phyloP scores from a whole-genome alignment of 2,329 filamentous ascomycete species.

The Tolypocladium cylindrosporum region DNA sequence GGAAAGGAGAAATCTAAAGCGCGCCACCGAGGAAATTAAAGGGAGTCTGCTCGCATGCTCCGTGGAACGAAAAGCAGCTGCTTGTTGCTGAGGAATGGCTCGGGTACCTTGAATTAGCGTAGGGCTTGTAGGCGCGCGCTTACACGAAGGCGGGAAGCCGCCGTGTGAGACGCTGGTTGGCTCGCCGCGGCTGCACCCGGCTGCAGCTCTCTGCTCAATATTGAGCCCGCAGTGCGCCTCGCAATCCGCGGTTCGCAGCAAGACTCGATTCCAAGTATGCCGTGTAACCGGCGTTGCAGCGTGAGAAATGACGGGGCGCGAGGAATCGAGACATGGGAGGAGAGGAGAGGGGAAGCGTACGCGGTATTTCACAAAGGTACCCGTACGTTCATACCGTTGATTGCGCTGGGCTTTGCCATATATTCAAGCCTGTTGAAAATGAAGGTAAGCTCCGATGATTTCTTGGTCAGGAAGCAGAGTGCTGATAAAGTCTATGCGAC shows the following conservation, averaged over 20 bases:
- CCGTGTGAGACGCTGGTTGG: neutral
- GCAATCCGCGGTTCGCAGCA: neutral
- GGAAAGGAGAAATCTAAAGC: neutral
- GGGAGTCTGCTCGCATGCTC: neutral
- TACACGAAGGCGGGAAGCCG: neutral
- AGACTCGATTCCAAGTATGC: neutral
- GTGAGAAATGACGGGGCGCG: neutral
- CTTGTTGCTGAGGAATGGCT: neutral
- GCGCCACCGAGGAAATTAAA: neutral
- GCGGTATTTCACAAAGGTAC: too few species aligned
- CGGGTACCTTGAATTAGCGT: neutral
- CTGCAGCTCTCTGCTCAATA: neutral
- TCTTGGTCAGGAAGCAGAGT: too few species aligned
- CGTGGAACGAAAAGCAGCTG: neutral
- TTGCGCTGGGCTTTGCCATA: too few species aligned
- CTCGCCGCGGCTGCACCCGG: neutral
- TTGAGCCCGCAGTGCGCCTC: neutral
- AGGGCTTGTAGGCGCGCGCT: conserved; percentile 6
- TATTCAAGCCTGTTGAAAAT: too few species aligned
- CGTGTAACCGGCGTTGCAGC: neutral
- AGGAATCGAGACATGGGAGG: neutral
- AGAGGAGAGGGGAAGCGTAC: neutral
- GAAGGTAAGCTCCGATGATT: too few species aligned
- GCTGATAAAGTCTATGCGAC: too few species aligned
- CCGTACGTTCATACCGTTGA: too few species aligned